Conservation (phyloP, 495 filamentous ascomycete genomes). For the Talaromyces adpressus region DNA sequence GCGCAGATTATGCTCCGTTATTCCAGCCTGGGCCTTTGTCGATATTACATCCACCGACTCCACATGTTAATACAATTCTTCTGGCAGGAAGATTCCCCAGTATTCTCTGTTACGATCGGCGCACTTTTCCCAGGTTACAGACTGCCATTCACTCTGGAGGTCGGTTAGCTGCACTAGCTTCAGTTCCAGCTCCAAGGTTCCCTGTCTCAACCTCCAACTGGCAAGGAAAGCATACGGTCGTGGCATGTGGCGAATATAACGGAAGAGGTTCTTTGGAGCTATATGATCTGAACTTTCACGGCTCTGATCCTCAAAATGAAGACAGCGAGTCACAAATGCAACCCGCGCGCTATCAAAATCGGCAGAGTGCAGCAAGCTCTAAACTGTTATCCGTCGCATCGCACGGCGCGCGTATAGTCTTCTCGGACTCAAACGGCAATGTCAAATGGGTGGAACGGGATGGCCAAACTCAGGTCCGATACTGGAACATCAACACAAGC, state of each 20-base stretch:
- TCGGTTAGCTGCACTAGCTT: conserved; percentile 67
- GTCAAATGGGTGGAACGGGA: conserved; percentile 92
- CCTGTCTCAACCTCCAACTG: conserved; percentile 40
- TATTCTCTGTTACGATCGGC: conserved; percentile 82
- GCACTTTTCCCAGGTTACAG: conserved; percentile 72
- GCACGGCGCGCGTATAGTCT: conserved; percentile 79
- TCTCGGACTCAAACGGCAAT: conserved; percentile 75
- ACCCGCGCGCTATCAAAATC: conserved; percentile 53
- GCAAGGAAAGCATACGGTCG: conserved; percentile 53
- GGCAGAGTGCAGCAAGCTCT: conserved; percentile 71
- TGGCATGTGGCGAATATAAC: conserved; percentile 92
- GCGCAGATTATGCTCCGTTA: conserved; percentile 60
- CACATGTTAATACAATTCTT: conserved; percentile 40
- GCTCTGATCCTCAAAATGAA: conserved; percentile 19
- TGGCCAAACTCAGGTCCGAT: conserved; percentile 69
- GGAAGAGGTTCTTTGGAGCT: conserved; percentile 84
- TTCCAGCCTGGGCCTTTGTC: conserved; percentile 76
- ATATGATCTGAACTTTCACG: conserved; percentile 52
- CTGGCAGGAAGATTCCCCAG: conserved; percentile 85
- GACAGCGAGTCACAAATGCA: conserved; percentile 17
- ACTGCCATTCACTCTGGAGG: conserved; percentile 80
- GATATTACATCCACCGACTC: conserved; percentile 66
- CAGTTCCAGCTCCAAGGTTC: conserved; percentile 57
- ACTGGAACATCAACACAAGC: conserved; percentile 55
- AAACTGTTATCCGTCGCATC: conserved; percentile 79